A percentile compares a stretch with the other conserved stretches of the same genome.
Evolutionary conservation across 164 flowering plant species (phyloP).

Genomic region (Saururus chinensis): DNA sequence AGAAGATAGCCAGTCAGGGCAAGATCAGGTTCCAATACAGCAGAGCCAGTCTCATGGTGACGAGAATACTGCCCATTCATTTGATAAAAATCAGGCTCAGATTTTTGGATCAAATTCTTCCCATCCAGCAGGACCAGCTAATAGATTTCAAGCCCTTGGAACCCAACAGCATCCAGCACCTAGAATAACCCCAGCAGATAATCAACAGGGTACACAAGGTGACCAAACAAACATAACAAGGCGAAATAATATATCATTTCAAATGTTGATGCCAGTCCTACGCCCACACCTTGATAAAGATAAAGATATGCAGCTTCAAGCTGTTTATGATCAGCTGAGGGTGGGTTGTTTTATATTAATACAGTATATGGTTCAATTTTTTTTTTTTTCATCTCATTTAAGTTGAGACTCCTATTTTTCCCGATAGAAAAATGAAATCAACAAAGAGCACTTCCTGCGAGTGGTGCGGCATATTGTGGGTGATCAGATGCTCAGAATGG

Average conservation of each 20-base stretch:
- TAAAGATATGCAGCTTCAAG: constrained; percentile 61
- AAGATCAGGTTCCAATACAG: constrained; percentile 14
- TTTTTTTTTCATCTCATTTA: background rate
- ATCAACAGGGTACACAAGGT: constrained; percentile 24
- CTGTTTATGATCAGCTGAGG: constrained; percentile 56
- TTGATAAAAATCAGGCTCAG: constrained; percentile 21
- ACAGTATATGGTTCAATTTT: background rate
- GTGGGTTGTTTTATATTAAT: constrained; percentile 19
- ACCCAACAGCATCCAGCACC: constrained; percentile 34
- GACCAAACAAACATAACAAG: constrained; percentile 30
- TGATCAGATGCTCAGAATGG: constrained; percentile 81
- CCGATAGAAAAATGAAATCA: constrained; percentile 62
- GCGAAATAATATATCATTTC: constrained; percentile 59
- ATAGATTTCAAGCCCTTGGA: constrained; percentile 20
- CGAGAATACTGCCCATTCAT: constrained; percentile 20
- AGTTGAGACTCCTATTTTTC: constrained; percentile 1
- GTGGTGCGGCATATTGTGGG: constrained; percentile 75
- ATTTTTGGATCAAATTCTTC: constrained; percentile 28
- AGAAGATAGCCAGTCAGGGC: constrained; percentile 22
- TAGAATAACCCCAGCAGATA: constrained; percentile 34
- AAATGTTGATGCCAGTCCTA: constrained; percentile 54
- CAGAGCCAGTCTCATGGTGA: constrained; percentile 24
- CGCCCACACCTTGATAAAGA: constrained; percentile 82
- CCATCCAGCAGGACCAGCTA: constrained; percentile 21
- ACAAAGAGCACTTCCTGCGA: constrained; percentile 68